Evolutionary conservation across 306 rosid species (phyloP).

Genomic region (Cucurbita argyrosperma): DNA sequence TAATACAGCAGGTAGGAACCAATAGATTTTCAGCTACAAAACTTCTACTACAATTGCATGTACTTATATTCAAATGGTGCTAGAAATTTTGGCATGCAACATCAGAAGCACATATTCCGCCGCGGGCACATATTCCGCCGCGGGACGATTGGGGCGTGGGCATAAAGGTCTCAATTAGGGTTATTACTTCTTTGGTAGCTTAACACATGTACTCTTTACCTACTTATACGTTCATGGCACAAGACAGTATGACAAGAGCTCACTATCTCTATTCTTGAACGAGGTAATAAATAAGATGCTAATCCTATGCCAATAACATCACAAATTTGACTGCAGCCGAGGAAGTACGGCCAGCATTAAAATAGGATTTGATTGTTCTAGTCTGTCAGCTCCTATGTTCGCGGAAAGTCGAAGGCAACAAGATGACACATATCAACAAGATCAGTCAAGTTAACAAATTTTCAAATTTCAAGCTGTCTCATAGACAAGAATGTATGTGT

Average conservation of each 20-base stretch:
- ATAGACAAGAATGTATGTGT: conserved; percentile 6
- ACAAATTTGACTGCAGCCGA: not conserved
- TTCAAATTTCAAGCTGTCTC: conserved; percentile 1
- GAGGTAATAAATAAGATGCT: not conserved
- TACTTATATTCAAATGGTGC: not conserved
- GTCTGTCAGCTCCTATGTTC: not conserved
- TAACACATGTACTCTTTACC: too few species aligned
- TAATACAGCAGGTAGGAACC: not conserved
- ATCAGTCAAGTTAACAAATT: not conserved
- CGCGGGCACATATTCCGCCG: too few species aligned
- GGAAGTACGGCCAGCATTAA: not conserved
- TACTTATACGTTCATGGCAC: too few species aligned
- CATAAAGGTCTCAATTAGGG: too few species aligned
- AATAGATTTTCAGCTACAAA: not conserved
- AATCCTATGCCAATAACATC: not conserved
- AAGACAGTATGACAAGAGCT: too few species aligned
- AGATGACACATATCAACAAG: not conserved
- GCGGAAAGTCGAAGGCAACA: not conserved
- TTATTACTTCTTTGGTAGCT: too few species aligned
- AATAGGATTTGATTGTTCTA: not conserved
- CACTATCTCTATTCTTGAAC: too few species aligned
- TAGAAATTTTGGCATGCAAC: not conserved
- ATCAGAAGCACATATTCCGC: not conserved
- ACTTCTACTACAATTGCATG: not conserved
- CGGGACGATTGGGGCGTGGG: too few species aligned